Evolutionary conservation across 306 rosid genomes (phyloP).

Genomic region (Crotalaria pallida): DNA sequence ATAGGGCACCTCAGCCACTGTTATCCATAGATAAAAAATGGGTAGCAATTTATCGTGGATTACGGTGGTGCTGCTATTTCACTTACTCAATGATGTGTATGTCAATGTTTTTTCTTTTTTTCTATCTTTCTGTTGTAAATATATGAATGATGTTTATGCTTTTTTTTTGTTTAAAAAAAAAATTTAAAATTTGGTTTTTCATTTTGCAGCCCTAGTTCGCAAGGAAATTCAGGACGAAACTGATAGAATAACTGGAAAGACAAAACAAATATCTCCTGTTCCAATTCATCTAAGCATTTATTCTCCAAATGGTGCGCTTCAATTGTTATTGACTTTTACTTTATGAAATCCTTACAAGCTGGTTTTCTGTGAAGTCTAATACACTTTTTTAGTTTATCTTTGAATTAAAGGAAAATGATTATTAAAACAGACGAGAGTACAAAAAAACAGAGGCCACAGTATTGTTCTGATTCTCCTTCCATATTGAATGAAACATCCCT

Average conservation of each 20-base stretch:
- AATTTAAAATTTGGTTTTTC: conserved; percentile 8
- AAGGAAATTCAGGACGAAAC: conserved; percentile 95
- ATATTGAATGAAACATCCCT: neutral
- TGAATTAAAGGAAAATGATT: neutral
- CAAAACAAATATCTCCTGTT: conserved; percentile 83
- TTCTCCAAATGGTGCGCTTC: conserved; percentile 75
- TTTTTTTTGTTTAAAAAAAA: too few species aligned
- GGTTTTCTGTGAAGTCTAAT: neutral
- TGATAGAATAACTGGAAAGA: conserved; percentile 79
- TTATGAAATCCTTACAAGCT: neutral
- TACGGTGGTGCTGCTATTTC: neutral
- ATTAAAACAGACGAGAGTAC: neutral
- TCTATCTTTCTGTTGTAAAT: neutral
- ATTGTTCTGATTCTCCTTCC: neutral
- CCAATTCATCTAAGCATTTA: conserved; percentile 98
- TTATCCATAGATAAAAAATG: neutral
- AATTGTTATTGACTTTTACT: neutral
- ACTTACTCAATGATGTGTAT: conserved; percentile 2
- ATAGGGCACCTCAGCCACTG: too few species aligned
- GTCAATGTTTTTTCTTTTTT: neutral
- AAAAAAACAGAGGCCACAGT: neutral
- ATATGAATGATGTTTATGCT: neutral
- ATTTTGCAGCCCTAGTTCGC: conserved; percentile 68
- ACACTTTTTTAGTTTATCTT: neutral
- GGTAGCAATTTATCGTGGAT: neutral